phyloP scores from a whole-genome alignment of 179 eudicot genomes.

The Beta macrorhiza region DNA sequence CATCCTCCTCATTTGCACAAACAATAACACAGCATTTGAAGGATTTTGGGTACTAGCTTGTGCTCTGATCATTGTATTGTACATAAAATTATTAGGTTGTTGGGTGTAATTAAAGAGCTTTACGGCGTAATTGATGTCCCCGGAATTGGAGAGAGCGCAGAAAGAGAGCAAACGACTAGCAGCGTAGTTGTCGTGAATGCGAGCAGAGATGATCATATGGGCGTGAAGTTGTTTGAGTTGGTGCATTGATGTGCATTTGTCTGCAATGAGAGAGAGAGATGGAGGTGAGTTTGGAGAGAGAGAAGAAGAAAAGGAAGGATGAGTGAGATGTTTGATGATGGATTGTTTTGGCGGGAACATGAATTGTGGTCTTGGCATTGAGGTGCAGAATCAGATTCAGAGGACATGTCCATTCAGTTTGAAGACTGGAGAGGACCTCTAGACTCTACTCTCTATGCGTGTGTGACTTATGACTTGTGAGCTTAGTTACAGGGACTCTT shows the following conservation, averaged over 20 bases:
- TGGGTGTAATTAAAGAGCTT: conserved; percentile 42
- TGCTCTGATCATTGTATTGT: conserved; percentile 69
- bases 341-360: conserved; percentile 40
- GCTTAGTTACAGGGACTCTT: too few relatives aligned
- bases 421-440: too few relatives aligned
- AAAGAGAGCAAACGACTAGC: conserved; percentile 67
- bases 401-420: too few relatives aligned
- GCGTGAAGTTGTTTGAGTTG: conserved; percentile 76
- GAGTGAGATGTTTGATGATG: conserved; percentile 8
- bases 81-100: conserved; percentile 59
- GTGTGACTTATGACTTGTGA: too few relatives aligned
- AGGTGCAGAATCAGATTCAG: not conserved
- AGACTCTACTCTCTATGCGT: too few relatives aligned
- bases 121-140: conserved; percentile 47
- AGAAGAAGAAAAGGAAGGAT: conserved; percentile 6
- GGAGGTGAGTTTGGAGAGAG: conserved; percentile 23
- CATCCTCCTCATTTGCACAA: conserved; percentile 45
- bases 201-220: conserved; percentile 56
- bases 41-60: conserved; percentile 44
- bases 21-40: conserved; percentile 38
- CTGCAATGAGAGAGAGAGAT: conserved; percentile 39
- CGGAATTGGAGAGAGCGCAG: conserved; percentile 53
- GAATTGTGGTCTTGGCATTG: not conserved
- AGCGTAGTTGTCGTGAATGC: conserved; percentile 57
- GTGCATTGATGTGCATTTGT: conserved; percentile 49